Percentiles rank a stretch among this genome's conserved stretches.
Conservation (phyloP, 2,329 filamentous ascomycete species). For the Hyphodiscus sp. region DNA sequence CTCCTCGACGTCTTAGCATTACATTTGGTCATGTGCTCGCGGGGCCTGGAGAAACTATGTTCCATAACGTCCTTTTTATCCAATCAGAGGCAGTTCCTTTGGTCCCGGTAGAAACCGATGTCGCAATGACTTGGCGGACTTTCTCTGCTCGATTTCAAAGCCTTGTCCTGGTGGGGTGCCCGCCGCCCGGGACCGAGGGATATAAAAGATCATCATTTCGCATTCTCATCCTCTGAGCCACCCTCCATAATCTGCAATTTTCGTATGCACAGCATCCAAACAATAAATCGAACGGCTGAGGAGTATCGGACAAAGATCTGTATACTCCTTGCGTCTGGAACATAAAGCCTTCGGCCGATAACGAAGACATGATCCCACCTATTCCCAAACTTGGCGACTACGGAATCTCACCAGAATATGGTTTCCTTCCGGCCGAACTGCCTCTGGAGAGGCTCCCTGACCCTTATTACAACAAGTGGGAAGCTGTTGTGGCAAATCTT, state of each 20-base stretch:
- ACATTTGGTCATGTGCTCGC: constrained; percentile 10
- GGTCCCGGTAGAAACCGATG: neutral
- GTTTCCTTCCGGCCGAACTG: constrained; percentile 78
- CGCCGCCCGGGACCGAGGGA: neutral
- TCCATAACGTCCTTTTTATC: neutral
- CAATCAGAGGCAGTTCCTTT: neutral
- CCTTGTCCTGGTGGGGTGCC: neutral
- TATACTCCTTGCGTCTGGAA: constrained; percentile 61
- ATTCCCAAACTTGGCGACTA: constrained; percentile 67
- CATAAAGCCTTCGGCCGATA: constrained; percentile 14
- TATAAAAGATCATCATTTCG: neutral
- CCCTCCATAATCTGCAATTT: neutral
- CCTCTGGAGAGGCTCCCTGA: constrained; percentile 79
- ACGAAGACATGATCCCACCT: constrained; percentile 44
- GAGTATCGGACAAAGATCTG: constrained; percentile 53
- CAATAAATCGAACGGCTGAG: constrained; percentile 45
- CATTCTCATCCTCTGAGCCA: neutral
- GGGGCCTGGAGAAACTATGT: neutral
- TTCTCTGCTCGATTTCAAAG: neutral
- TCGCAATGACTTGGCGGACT: neutral
- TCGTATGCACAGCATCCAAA: constrained; percentile 19
- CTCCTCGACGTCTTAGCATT: neutral
- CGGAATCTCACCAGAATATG: constrained; percentile 69
- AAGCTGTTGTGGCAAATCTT: constrained; percentile 76
- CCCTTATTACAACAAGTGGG: constrained; percentile 93